Evolutionary conservation across 768 basidiomycete species (phyloP), one percentile per base, ranked within the genome.

Genomic region (Tricholoma sp.): DNA sequence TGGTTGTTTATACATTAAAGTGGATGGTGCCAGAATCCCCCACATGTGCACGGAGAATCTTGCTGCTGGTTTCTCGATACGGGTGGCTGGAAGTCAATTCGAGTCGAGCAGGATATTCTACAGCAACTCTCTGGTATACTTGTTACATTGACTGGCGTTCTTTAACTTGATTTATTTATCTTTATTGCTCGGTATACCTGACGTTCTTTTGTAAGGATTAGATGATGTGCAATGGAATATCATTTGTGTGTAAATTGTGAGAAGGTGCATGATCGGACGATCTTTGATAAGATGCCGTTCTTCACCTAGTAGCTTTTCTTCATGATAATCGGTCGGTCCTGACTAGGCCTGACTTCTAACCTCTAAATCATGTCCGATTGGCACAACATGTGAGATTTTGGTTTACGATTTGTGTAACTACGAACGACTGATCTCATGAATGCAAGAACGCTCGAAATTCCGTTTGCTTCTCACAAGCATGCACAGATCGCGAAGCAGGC

Each of bases 401-500:
- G 17, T 20, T 42, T 34, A 47, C 34, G 15, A 55, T 47, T 28
- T 28, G 11, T 47, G 33, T 48, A 50, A 39, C 55, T 37, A 20
- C 17, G 13, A 29, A 50, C 51, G 17, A 50, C 56, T 61, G 59
- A 57, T n/a, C n/a, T n/a, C 15, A 45, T 29, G 31, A 3, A 34
- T 12, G 13, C 42, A 56, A 75, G 89, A 48, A 85, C 82, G 4
- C 72, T 94, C 56, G 81, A 83, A 48, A 84, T 95, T 42, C 94
- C 94, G 8, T 93, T 96, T 61, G 77, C 80, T 18, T 85, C 82
- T 18, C 67, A 75, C 20, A 77, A 85, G 59, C 92, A 97, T 65
- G 94, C 94, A 8, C 65, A 70, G 49, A 90, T 94, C 62, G 93
- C 89, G 24, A 88, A 86, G 66, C 84, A 86, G 69, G 86, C 83